phyloP scores from a whole-genome alignment of 305 asterid species.

The Andrographis paniculata region DNA sequence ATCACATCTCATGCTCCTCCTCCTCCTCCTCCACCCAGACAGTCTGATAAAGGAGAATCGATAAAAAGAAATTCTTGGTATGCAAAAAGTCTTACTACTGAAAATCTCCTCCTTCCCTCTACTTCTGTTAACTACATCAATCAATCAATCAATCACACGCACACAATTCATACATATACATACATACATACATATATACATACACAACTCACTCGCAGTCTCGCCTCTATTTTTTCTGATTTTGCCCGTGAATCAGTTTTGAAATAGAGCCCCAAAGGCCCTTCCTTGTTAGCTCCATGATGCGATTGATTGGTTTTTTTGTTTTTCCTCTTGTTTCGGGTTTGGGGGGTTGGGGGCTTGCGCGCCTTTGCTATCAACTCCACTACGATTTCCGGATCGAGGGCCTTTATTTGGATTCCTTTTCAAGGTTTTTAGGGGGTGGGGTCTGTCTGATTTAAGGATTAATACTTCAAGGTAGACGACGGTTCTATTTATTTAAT shows the following conservation, averaged over 20 bases:
- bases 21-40: background rate
- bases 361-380: background rate
- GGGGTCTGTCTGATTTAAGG: background rate
- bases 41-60: slow-evolving; percentile 14
- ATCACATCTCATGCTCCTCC: background rate
- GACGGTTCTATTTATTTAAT: background rate
- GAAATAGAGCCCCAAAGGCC: slow-evolving; percentile 11
- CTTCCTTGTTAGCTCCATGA: slow-evolving; percentile 9
- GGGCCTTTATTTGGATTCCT: background rate
- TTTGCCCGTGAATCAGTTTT: slow-evolving; percentile 20
- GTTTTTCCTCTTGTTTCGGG: background rate
- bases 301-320: slow-evolving; percentile 17
- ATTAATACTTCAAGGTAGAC: too few relatives aligned
- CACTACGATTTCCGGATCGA: background rate
- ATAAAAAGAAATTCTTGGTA: slow-evolving; percentile 21
- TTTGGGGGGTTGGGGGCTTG: background rate
- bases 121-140: slow-evolving; percentile 20
- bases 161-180: background rate
- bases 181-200: slow-evolving; percentile 4
- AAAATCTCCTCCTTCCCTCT: slow-evolving; percentile 27
- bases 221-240: background rate
- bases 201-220: slow-evolving; percentile 15
- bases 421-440: background rate
- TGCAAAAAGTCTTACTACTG: slow-evolving; percentile 29
- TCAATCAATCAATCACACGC: slow-evolving; percentile 18